Evolutionary conservation across 2,329 filamentous ascomycete species (phyloP), one percentile per base, ranked within the genome.

Genomic region (Ascochyta pisi): DNA sequence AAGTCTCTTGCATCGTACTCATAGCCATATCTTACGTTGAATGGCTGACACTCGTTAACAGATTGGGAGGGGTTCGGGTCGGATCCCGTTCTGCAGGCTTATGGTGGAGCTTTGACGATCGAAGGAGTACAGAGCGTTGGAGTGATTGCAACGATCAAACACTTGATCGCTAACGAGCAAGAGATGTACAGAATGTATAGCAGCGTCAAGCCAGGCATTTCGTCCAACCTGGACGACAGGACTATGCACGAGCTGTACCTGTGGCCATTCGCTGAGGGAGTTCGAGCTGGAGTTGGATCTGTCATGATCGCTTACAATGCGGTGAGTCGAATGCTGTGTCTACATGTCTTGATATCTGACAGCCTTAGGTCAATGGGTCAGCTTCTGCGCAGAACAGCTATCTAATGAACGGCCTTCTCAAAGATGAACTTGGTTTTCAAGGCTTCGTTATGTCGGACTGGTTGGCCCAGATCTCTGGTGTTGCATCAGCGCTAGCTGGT

Each of bases 391-490:
- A 89, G 52, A 92, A 96, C 73, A 89, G 88, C 62, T 91, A 94
- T 70, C 78, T 95, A 2, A 82, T 96, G 60, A 96, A 95, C 66
- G 88, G 88, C 0, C 82, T 96, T n/a, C 77, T 96, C 42, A 96
- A 96, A 69, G 90, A 94, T 56, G 91, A 96, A 71, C 81, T 95
- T 4, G 91, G 91, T 8, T 96, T 96, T 68, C 90, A 95, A 72
- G 92, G 91, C 0, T 93, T 92, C 52, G 86, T 94, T n/a, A 90
- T 95, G 83, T 89, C 87, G 1, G 93, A 96, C 73, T 96, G 92
- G 92, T 81, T 95, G 2, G 90, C 90, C 0, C 92, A 96, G 70
- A 86, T 91, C 59, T 89, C 89, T 8, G 93, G 93, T 6, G 91
- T 96, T 0, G 84, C 84, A 13, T 89, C 86, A 56, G 89, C 92